These are phyloP conservation scores for Shiraia sp. DNA, from an alignment of 2,329 filamentous ascomycete genomes.

Conservation along the genomic window DNA sequence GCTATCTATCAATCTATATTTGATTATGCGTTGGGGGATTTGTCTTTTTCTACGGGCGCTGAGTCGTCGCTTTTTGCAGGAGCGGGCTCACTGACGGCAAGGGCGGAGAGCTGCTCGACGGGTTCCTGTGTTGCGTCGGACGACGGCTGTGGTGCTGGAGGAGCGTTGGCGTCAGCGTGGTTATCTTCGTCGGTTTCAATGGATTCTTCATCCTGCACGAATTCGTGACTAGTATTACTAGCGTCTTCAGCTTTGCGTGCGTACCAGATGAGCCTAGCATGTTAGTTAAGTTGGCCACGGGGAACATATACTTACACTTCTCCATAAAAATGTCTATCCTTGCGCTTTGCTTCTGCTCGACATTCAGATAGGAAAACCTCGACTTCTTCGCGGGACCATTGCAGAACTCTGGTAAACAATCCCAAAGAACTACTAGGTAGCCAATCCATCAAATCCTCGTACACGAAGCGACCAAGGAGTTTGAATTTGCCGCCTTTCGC, in stretches of 20 bases:
- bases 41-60: too few relatives aligned
- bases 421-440: conserved; percentile 28
- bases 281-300: conserved; percentile 2
- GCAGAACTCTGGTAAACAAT: conserved; percentile 33
- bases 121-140: conserved; percentile 8
- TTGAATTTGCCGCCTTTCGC: conserved; percentile 36
- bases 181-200: conserved; percentile 29
- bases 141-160: background rate
- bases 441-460: conserved; percentile 34
- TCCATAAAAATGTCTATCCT: conserved; percentile 30
- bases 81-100: conserved; percentile 1
- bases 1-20: too few relatives aligned
- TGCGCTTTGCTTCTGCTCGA: conserved; percentile 29
- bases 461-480: conserved; percentile 29
- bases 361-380: conserved; percentile 34
- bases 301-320: conserved; percentile 21
- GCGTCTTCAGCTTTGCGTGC: conserved; percentile 23
- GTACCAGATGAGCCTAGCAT: conserved; percentile 26
- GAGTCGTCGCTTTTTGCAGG: conserved; percentile 1
- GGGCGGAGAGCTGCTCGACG: conserved; percentile 5
- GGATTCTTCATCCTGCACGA: conserved; percentile 23
- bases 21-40: too few relatives aligned
- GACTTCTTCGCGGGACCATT: conserved; percentile 32
- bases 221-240: conserved; percentile 4
- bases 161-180: background rate